Evolutionary conservation across 345 rosid species (phyloP).

Genomic region (thale cress (Arabidopsis thaliana)): TAIR10.1 NC_003076.8:24501001-24501500

Average conservation of each 20-base stretch:
- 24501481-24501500: not conserved
- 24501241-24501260: conserved; percentile 36
- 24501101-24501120: conserved; percentile 33
- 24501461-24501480: conserved; percentile 5
- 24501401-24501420: conserved; percentile 25
- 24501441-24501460: conserved; percentile 12
- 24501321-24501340: conserved; percentile 43
- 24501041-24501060: not conserved
- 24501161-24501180: conserved; percentile 45
- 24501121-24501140: conserved; percentile 42
- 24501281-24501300: conserved; percentile 32
- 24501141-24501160: conserved; percentile 49
- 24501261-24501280: conserved; percentile 47
- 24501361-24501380: conserved; percentile 17
- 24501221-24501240: conserved; percentile 32
- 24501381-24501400: conserved; percentile 28
- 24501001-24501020: conserved; percentile 62
- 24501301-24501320: conserved; percentile 34
- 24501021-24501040: conserved; percentile 48
- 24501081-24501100: conserved; percentile 58
- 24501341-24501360: conserved; percentile 31
- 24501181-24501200: conserved; percentile 50
- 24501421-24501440: conserved; percentile 17
- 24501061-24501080: conserved; percentile 57
- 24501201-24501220: conserved; percentile 28